Percentiles rank a stretch among this genome's conserved stretches.
Conservation (phyloP, 768 basidiomycete genomes). For the Ephemerocybe angulata region DNA sequence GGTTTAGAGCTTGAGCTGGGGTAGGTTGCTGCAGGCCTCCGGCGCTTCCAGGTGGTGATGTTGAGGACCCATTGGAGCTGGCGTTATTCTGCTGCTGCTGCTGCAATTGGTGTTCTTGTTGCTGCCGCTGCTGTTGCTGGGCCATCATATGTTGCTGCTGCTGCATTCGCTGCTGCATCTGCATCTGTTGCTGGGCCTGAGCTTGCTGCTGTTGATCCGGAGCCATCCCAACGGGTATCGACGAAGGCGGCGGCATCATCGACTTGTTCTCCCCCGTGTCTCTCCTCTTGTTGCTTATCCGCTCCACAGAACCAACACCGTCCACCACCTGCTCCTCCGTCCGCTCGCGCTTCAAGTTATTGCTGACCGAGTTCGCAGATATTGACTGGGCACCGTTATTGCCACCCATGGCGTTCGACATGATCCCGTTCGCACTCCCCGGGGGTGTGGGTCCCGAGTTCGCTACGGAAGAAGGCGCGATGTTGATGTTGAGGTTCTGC, state of each 20-base stretch:
- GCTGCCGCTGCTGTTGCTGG: conserved; percentile 6
- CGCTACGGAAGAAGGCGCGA: neutral
- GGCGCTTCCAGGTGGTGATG: too few species aligned
- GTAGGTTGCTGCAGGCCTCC: neutral
- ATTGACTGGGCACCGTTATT: too few species aligned
- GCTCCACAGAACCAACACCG: conserved; percentile 10
- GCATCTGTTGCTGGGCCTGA: conserved; percentile 13
- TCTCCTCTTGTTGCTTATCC: conserved; percentile 53
- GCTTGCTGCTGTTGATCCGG: conserved; percentile 13
- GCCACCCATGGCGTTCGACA: too few species aligned
- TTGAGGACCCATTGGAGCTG: neutral
- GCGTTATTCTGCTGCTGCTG: conserved; percentile 9
- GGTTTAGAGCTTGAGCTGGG: neutral
- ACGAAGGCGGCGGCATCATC: conserved; percentile 42
- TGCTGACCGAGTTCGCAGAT: conserved; percentile 14
- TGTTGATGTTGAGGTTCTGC: neutral
- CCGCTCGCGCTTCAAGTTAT: conserved; percentile 56
- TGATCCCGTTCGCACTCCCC: neutral
- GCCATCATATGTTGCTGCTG: conserved; percentile 6
- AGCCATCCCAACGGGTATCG: conserved; percentile 25
- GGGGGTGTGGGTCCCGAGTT: neutral
- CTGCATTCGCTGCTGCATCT: conserved; percentile 9
- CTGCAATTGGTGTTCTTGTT: conserved; percentile 4
- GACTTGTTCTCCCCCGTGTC: conserved; percentile 65
- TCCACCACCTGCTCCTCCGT: conserved; percentile 44